A percentile compares a stretch with the other conserved stretches of the same genome.
phyloP scores from a whole-genome alignment of 129 eudicot genomes.

The Artemisia argyi region DNA sequence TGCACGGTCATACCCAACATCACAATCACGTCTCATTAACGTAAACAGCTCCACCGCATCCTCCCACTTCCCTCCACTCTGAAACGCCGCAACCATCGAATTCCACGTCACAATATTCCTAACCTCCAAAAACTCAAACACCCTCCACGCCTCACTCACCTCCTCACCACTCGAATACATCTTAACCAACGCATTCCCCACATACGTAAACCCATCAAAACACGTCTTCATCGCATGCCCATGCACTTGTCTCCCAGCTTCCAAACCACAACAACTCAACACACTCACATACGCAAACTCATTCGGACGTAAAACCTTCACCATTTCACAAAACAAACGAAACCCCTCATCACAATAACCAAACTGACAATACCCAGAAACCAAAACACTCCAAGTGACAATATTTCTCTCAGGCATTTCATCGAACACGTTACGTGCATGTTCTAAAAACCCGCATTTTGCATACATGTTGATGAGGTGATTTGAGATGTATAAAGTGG shows the following conservation, averaged over 20 bases:
- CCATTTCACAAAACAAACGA: conserved; percentile 46
- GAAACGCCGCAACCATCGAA: conserved; percentile 67
- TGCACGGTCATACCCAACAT: conserved; percentile 63
- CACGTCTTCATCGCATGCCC: conserved; percentile 51
- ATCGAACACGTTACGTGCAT: conserved; percentile 61
- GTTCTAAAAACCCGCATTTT: conserved; percentile 48
- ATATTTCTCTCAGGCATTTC: conserved; percentile 64
- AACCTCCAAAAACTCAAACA: conserved; percentile 38
- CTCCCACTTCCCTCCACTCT: conserved; percentile 41
- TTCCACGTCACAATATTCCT: conserved; percentile 62
- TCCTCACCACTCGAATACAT: conserved; percentile 51
- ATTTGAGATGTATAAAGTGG: conserved; percentile 40
- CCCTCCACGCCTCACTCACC: conserved; percentile 49
- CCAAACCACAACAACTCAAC: conserved; percentile 50
- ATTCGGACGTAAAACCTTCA: conserved; percentile 39
- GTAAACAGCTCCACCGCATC: conserved; percentile 41
- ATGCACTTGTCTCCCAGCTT: conserved; percentile 67
- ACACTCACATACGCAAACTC: conserved; percentile 71
- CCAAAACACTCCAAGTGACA: conserved; percentile 69
- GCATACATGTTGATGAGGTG: conserved; percentile 64
- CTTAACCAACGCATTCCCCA: conserved; percentile 66
- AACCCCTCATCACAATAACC: conserved; percentile 35
- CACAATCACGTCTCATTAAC: conserved; percentile 43
- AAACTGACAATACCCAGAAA: conserved; percentile 61
- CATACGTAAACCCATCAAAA: conserved; percentile 57